Evolutionary conservation across 2,329 filamentous ascomycete genomes (phyloP).

Genomic region (Gnomoniopsis sp.): DNA sequence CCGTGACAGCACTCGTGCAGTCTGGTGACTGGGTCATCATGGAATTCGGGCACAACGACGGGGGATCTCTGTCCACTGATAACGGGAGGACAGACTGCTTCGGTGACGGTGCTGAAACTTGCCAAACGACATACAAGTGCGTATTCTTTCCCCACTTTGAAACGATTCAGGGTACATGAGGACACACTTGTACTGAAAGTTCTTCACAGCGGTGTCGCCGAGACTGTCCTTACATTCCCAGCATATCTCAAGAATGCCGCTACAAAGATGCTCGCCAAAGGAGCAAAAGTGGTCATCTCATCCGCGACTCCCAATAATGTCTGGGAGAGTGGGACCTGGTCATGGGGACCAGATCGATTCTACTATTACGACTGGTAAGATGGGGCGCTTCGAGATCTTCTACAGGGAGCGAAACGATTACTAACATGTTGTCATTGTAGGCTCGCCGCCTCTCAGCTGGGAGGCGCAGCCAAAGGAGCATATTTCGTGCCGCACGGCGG

Average conservation of each 20-base stretch:
- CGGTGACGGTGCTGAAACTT: slow-evolving; percentile 14
- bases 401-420: background rate
- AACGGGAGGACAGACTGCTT: slow-evolving; percentile 26
- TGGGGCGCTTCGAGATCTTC: background rate
- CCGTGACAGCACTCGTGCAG: slow-evolving; percentile 39
- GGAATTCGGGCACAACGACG: slow-evolving; percentile 59
- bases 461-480: slow-evolving; percentile 13
- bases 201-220: slow-evolving; percentile 18
- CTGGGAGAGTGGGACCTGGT: slow-evolving; percentile 8
- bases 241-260: slow-evolving; percentile 21
- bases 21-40: slow-evolving; percentile 54
- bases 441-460: background rate
- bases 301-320: slow-evolving; percentile 10
- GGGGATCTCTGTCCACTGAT: slow-evolving; percentile 27
- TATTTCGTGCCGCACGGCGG: slow-evolving; percentile 19
- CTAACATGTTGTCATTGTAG: background rate
- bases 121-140: slow-evolving; percentile 13
- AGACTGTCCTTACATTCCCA: slow-evolving; percentile 25
- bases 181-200: background rate
- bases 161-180: background rate
- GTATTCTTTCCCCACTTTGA: background rate
- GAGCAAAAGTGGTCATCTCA: slow-evolving; percentile 17
- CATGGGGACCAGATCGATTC: slow-evolving; percentile 7
- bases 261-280: slow-evolving; percentile 15
- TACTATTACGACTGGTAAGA: slow-evolving; percentile 18